Base-by-base conservation (phyloP, 768 basidiomycete genomes). In the Mycena sanguinolenta region DNA sequence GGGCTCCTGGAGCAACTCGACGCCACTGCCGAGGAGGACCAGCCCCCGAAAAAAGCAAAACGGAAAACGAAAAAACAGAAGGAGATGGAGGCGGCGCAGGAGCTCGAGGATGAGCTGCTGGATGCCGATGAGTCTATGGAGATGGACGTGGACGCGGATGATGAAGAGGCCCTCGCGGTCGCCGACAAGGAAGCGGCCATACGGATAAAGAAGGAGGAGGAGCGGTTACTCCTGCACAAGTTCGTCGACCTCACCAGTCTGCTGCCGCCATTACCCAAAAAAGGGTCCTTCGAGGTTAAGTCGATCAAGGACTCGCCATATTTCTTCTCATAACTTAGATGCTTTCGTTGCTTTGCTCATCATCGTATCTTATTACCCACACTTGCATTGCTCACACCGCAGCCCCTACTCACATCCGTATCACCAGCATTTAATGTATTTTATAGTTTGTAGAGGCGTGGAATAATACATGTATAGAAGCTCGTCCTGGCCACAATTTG, bases 231-330 rank as follows among this genome's bases (percentile, higher is more conserved):
- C 32, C 72, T 79, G 75, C 84, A 85, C 82, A 90, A 89, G 84
- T 96, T 95, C 77, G 87, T 98, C 63, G 85, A 89, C 73, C 80
- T 99, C 52, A 80, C 84, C 36, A 92, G 94, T 74, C 73, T 97
- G 73, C 79, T 98, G 23, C 96, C 96, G 0, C 92, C 91, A 0
- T 79, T 96, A 25, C 97, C 97, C 0, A 78, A 88, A 80, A 95
- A 94, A 83, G 97, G 97, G 63, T 84, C 84, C 65, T 98, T 99
- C 79, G 88, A 94, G 73, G 95, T 99, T 71, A 85, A 89, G 75
- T 85, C 84, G 69, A 96, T 98, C 81, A 92, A 92, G 78, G 81
- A 89, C 66, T 95, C 93, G 50, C 85, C 86, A 42, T 99, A 98
- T 81, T 99, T 99, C 88, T 99, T 98, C 87, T 97, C 96, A 50